Conservation (phyloP, 1,139 yeast species). For the Suhomyces kunorum region DNA sequence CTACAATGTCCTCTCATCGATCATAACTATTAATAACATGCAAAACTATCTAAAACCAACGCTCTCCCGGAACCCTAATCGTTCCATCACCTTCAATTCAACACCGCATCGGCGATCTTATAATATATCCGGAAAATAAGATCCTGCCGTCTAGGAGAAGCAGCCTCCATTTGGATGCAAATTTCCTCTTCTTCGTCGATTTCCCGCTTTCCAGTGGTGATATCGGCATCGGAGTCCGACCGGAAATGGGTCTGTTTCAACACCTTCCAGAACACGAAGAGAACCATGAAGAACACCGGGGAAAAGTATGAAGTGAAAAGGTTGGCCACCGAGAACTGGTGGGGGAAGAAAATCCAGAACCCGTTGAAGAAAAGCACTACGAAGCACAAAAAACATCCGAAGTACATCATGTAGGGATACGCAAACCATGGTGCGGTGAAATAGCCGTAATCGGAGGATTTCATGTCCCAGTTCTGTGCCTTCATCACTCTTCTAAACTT, state of each 20-base stretch:
- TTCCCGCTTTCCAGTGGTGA: conserved; percentile 37
- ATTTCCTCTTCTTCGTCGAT: conserved; percentile 38
- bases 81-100: too few relatives aligned
- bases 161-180: conserved; percentile 23
- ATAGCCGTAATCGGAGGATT: conserved; percentile 25
- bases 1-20: too few relatives aligned
- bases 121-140: conserved; percentile 22
- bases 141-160: conserved; percentile 23
- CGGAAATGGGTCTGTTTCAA: conserved; percentile 36
- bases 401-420: conserved; percentile 37
- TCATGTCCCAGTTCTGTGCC: conserved; percentile 33
- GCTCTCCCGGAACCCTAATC: too few relatives aligned
- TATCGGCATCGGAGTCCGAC: conserved; percentile 36
- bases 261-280: conserved; percentile 39
- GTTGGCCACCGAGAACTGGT: conserved; percentile 36
- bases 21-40: not conserved
- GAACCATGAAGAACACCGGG: conserved; percentile 32
- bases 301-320: conserved; percentile 45
- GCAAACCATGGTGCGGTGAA: conserved; percentile 31
- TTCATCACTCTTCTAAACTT: conserved; percentile 36
- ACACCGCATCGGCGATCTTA: conserved; percentile 20
- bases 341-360: conserved; percentile 46
- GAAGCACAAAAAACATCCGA: conserved; percentile 29
- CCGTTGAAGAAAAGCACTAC: conserved; percentile 41
- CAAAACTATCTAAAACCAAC: too few relatives aligned